Base-by-base conservation (phyloP, 805 yeast genomes). In the Candida xiaguanensis region DNA sequence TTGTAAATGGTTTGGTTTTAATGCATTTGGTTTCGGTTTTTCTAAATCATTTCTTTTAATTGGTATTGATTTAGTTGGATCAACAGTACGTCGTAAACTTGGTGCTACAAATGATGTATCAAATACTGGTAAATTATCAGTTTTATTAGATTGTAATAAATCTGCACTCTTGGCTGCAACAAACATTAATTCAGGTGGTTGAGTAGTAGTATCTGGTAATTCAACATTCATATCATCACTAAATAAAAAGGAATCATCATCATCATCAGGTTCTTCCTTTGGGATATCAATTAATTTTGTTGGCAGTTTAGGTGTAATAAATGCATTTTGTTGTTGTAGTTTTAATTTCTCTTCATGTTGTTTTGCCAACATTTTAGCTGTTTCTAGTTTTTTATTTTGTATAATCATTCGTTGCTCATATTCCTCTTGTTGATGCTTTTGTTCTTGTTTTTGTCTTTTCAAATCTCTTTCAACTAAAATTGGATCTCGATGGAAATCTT, bases 161-260 rank as follows among this genome's bases (percentile, higher is more conserved):
- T 75, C 75, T 0, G 89, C 89, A 8, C 74, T 76, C 47, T 75
- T 76, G 1, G 89, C 87, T 38, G 80, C 74, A 28, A 80, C 82
- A 61, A 82, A 82, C 2, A 73, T 29, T 8, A 27, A n/a, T 4
- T 24, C 20, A 2, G 15, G 31, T 17, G 30, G 30, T 17, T 5
- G 12, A 3, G 14, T 9, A 11, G 14, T 9, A 11, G 23, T 34
- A 4, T 34, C 31, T 22, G n/a, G 15, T n/a, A 26, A 17, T 4
- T 53, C 63, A n/a, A 42, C 58, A 30, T 45, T 52, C 20, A 61
- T 40, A 35, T 67, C 72, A 42, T 68, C 74, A 34, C 72, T 65
- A 43, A 68, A 68, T 37, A 65, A 65, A 27, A 68, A 65, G 26
- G 64, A 72, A 40, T 67, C 72, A 34, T 65, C 59, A 31, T 63